Evolutionary conservation across 768 basidiomycete genomes (phyloP), one percentile per base, ranked within the genome.

Genomic region (Lactarius indigo): DNA sequence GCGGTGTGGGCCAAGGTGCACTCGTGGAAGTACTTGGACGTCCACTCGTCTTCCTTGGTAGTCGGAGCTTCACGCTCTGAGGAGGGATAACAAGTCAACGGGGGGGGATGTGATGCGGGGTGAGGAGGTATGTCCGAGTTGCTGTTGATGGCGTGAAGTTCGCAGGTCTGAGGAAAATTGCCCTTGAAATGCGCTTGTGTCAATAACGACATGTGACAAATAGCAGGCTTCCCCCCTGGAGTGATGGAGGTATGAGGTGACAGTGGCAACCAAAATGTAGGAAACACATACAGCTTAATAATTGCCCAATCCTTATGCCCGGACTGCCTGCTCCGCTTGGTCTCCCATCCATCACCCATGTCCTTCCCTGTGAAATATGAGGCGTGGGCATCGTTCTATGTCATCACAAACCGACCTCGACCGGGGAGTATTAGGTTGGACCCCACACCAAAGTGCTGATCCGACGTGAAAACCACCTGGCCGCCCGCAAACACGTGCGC

Each of bases 281-380:
- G 62, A 17, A 17, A 17, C 57, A 80, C 91, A 75, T 73, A 94
- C 92, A 99, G 79, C 78, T 89, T 91, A 64, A 96, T 87, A 65
- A 98, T 84, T 5, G 85, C 92, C 92, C 94, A 98, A 72, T 98
- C 96, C 57, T 87, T 91, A 77, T 95, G 94, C 44, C 84, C 93
- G 62, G 83, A 83, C 52, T 79, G 81, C 61, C 92, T 83, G 73
- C 91, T 96, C 68, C 97, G 83, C 75, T 91, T 94, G 3, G 96
- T 98, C 78, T 99, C 97, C 97, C 97, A 99, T 5, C 97, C 97
- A 74, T 97, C 96, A 5, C 95, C 88, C 94, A 99, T 99, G 72
- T 96, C 90, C 74, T 87, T 88, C 31, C 92, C 84, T 85, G 59
- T n/a, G 50, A 17, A 12, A 39, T 30, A 33, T 56, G 37, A 63